Percentiles rank a stretch among this genome's conserved stretches.
Evolutionary conservation across 1,284 basidiomycete genomes (phyloP).

Genomic region (Irpex rosettiformis): DNA sequence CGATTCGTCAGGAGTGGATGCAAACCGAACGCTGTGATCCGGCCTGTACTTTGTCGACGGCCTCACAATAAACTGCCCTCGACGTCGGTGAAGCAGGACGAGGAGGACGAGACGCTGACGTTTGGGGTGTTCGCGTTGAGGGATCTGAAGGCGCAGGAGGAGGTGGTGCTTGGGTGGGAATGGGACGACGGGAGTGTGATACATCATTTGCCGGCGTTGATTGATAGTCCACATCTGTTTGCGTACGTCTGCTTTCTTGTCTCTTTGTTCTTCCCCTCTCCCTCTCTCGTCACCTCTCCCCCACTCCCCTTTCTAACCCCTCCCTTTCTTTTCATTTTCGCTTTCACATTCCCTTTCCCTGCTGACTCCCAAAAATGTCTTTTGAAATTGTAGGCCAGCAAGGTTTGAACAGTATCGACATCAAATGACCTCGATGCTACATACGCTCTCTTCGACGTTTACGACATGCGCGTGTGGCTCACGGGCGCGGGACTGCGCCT

Average conservation of each 20-base stretch:
- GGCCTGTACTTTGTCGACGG: slow-evolving; percentile 49
- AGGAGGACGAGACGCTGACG: slow-evolving; percentile 43
- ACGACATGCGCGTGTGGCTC: slow-evolving; percentile 75
- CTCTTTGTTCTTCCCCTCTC: slow-evolving; percentile 13
- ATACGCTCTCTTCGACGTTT: slow-evolving; percentile 71
- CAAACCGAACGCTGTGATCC: slow-evolving; percentile 84
- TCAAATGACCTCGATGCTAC: slow-evolving; percentile 70
- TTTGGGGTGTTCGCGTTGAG: slow-evolving; percentile 85
- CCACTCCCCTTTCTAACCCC: not conserved
- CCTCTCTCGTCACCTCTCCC: too few species aligned
- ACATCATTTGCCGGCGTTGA: slow-evolving; percentile 74
- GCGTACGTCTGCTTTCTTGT: slow-evolving; percentile 41
- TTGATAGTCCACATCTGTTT: slow-evolving; percentile 54
- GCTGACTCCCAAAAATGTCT: too few species aligned
- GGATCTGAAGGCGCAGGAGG: slow-evolving; percentile 78
- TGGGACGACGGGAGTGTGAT: slow-evolving; percentile 94
- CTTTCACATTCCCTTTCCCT: too few species aligned
- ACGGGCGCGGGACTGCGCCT: slow-evolving; percentile 58
- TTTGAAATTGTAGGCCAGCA: slow-evolving; percentile 37
- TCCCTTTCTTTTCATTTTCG: not conserved
- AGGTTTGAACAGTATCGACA: slow-evolving; percentile 52
- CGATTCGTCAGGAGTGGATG: slow-evolving; percentile 85
- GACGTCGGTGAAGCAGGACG: too few species aligned
- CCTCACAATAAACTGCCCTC: not conserved
- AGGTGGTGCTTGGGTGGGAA: slow-evolving; percentile 92